phyloP scores from a whole-genome alignment of 2,329 filamentous ascomycete genomes.

The Sporothrix brasiliensis region DNA sequence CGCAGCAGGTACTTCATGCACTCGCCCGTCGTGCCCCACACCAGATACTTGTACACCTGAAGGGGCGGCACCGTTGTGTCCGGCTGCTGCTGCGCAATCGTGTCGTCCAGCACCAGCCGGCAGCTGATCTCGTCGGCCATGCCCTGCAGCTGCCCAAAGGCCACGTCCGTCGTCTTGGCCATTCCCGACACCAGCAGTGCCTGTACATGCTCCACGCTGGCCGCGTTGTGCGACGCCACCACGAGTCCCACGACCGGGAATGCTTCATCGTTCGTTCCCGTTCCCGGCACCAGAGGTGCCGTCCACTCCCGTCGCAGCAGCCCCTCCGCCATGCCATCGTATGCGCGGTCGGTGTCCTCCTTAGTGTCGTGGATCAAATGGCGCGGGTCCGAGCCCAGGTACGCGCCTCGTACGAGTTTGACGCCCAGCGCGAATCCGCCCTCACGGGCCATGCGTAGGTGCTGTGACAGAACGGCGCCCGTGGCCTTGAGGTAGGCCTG shows the following conservation, averaged over 20 bases:
- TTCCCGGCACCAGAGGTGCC: conserved; percentile 48
- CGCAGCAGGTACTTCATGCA: conserved; percentile 83
- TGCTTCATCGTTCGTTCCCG: conserved; percentile 40
- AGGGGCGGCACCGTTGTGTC: conserved; percentile 35
- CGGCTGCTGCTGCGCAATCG: conserved; percentile 28
- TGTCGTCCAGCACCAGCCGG: conserved; percentile 51
- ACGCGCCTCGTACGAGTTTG: conserved; percentile 76
- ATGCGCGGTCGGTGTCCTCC: conserved; percentile 69
- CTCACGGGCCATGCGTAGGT: conserved; percentile 61
- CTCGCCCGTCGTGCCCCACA: conserved; percentile 72
- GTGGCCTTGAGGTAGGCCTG: conserved; percentile 73
- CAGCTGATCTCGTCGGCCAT: conserved; percentile 94
- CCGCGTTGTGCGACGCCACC: conserved; percentile 80
- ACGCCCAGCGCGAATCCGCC: conserved; percentile 70
- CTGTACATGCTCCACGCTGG: conserved; percentile 64
- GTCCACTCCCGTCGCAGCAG: conserved; percentile 68
- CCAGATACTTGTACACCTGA: conserved; percentile 66
- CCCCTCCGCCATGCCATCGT: conserved; percentile 70
- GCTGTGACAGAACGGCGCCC: conserved; percentile 58
- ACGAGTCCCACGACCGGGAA: conserved; percentile 67
- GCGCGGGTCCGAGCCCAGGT: conserved; percentile 69
- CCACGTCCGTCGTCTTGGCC: conserved; percentile 49
- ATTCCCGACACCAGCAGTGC: conserved; percentile 53
- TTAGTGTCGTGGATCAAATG: conserved; percentile 73
- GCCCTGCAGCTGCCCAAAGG: conserved; percentile 82